Conservation (phyloP, 148 eudicot genomes). For the Spergularia marina region DNA sequence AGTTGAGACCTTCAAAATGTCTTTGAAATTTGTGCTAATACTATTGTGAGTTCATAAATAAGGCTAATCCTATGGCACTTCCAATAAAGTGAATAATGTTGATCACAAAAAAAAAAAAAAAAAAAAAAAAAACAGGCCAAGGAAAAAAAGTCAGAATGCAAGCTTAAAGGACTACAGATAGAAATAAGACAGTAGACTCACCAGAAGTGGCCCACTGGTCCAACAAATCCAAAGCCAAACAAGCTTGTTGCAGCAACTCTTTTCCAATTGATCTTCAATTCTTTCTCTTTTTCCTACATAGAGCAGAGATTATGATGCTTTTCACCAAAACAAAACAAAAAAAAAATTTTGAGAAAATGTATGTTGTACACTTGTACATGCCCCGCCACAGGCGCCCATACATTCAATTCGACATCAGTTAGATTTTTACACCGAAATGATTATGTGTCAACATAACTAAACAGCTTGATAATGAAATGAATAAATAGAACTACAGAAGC, state of each 20-base stretch:
- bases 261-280: constrained; percentile 72
- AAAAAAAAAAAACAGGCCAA: background rate
- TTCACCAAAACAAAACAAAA: background rate
- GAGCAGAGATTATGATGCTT: background rate
- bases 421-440: too few species aligned
- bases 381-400: background rate
- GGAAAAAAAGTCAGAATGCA: background rate
- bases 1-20: background rate
- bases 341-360: background rate
- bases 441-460: background rate
- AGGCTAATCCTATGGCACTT: background rate
- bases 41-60: background rate
- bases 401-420: background rate
- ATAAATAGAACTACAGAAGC: background rate
- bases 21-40: background rate
- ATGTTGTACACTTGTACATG: too few species aligned
- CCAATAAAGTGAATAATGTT: background rate
- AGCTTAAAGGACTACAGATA: background rate
- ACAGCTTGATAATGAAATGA: background rate
- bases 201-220: constrained; percentile 98
- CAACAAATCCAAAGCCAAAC: constrained; percentile 92
- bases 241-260: constrained; percentile 88
- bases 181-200: constrained; percentile 31
- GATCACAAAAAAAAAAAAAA: background rate
- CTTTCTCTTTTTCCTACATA: constrained; percentile 55